A percentile compares a stretch with the other conserved stretches of the same genome.
Evolutionary conservation across 108 stramenopile genomes (phyloP).

Genomic region (Chaetoceros muelleri): DNA sequence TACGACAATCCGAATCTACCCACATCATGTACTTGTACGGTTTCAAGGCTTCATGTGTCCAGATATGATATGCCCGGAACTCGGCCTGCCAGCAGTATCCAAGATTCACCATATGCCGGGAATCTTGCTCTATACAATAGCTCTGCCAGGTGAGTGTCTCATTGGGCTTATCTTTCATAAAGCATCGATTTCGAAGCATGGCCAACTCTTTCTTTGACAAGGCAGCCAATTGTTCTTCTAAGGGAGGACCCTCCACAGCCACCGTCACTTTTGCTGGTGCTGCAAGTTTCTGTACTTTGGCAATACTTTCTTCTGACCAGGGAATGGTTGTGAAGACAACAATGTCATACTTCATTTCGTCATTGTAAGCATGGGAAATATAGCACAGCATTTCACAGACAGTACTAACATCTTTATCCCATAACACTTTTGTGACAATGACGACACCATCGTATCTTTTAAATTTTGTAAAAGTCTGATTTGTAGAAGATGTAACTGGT

Average conservation of each 20-base stretch:
- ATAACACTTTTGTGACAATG: conserved; percentile 37
- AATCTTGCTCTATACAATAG: no score
- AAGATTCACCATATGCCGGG: no score
- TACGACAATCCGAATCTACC: conserved; percentile 31
- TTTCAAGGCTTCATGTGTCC: conserved; percentile 21
- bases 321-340: conserved; percentile 24
- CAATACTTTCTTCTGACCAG: conserved; percentile 10
- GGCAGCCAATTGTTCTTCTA: conserved; percentile 20
- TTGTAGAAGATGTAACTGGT: background rate
- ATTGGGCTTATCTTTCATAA: background rate
- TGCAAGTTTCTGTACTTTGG: conserved; percentile 7
- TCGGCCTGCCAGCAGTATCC: conserved; percentile 18
- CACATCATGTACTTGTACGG: conserved; percentile 34
- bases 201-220: conserved; percentile 1
- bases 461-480: background rate
- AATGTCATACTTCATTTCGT: conserved; percentile 23
- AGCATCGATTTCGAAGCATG: conserved; percentile 16
- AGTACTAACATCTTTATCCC: conserved; percentile 8
- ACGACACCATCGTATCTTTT: conserved; percentile 16
- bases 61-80: conserved; percentile 25
- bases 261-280: conserved; percentile 21
- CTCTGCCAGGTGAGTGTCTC: conserved; percentile 23
- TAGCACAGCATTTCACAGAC: conserved; percentile 27
- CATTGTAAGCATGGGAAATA: conserved; percentile 26
- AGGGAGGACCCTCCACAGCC: conserved; percentile 20